A percentile compares a stretch with the other conserved stretches of the same genome.
Evolutionary conservation across 1,284 basidiomycete genomes (phyloP).

Genomic region (Microbotryomycetes sp.): DNA sequence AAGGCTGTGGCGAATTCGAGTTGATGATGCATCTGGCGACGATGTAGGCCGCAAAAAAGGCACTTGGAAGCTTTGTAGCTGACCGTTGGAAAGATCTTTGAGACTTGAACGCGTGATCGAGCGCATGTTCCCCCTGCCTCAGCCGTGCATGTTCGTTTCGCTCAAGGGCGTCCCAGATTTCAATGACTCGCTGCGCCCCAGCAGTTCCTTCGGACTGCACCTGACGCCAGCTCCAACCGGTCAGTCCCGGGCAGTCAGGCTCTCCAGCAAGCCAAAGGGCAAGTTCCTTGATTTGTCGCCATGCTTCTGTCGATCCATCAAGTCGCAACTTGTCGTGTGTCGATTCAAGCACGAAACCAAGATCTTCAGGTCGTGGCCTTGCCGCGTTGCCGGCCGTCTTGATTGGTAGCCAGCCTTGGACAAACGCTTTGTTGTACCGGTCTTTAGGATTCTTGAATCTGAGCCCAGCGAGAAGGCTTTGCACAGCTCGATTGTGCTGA

Average conservation of each 20-base stretch:
- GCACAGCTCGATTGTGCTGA: slow-evolving; percentile 1
- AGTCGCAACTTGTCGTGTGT: not conserved
- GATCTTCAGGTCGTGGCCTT: slow-evolving; percentile 1
- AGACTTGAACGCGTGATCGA: slow-evolving; percentile 2
- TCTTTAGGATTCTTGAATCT: not conserved
- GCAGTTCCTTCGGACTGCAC: not conserved
- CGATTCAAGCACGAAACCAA: slow-evolving; percentile 8
- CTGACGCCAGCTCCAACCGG: slow-evolving; percentile 19
- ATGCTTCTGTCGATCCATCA: not conserved
- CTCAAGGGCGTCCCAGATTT: slow-evolving; percentile 15
- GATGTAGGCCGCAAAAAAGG: slow-evolving; percentile 15
- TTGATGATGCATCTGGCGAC: slow-evolving; percentile 2
- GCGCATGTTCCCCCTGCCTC: not conserved
- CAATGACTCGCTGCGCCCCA: slow-evolving; percentile 16
- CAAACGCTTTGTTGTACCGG: slow-evolving; percentile 9
- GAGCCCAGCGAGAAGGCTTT: not conserved
- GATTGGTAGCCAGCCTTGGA: slow-evolving; percentile 22
- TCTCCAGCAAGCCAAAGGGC: slow-evolving; percentile 18
- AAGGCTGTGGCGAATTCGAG: not conserved
- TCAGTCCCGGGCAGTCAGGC: not conserved
- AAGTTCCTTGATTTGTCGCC: slow-evolving; percentile 11
- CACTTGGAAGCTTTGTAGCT: not conserved
- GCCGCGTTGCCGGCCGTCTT: slow-evolving; percentile 6
- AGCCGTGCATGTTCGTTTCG: slow-evolving; percentile 8
- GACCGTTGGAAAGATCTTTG: not conserved